Percentiles rank a stretch among this genome's conserved stretches.
These are phyloP conservation scores for Colletotrichum euphorbiae DNA, from an alignment of 2,329 filamentous ascomycete genomes.

Conservation along the genomic window DNA sequence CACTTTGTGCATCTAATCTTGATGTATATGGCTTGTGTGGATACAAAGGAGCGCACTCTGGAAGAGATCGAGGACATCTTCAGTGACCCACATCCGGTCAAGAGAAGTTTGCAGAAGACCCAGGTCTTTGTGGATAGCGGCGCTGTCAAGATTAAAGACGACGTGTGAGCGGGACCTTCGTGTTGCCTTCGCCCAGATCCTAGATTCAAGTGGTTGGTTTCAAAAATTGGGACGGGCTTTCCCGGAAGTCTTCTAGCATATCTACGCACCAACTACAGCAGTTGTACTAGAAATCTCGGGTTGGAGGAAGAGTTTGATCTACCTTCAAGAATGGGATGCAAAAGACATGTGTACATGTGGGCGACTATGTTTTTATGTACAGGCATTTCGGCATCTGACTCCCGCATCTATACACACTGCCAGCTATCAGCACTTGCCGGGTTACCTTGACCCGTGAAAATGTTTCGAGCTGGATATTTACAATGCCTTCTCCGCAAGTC, in stretches of 20 bases:
- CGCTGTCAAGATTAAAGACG: conserved; percentile 28
- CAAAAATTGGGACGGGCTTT: no score
- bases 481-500: conserved; percentile 50
- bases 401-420: conserved; percentile 42
- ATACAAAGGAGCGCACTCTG: conserved; percentile 65
- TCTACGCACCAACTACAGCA: no score
- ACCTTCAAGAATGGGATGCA: no score
- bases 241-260: no score
- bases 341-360: no score
- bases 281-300: no score
- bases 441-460: conserved; percentile 46
- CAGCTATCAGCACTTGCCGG: conserved; percentile 45
- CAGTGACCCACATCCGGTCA: conserved; percentile 51
- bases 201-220: no score
- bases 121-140: conserved; percentile 29
- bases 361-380: no score
- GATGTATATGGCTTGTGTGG: conserved; percentile 47
- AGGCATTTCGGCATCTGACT: no score
- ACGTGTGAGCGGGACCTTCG: not conserved
- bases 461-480: conserved; percentile 49
- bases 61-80: conserved; percentile 68
- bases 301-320: no score
- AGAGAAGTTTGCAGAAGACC: conserved; percentile 40
- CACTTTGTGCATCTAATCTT: conserved; percentile 47
- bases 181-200: not conserved